phyloP scores from a whole-genome alignment of 2,329 filamentous ascomycete species.

The Cylindrodendrum hubeiense region DNA sequence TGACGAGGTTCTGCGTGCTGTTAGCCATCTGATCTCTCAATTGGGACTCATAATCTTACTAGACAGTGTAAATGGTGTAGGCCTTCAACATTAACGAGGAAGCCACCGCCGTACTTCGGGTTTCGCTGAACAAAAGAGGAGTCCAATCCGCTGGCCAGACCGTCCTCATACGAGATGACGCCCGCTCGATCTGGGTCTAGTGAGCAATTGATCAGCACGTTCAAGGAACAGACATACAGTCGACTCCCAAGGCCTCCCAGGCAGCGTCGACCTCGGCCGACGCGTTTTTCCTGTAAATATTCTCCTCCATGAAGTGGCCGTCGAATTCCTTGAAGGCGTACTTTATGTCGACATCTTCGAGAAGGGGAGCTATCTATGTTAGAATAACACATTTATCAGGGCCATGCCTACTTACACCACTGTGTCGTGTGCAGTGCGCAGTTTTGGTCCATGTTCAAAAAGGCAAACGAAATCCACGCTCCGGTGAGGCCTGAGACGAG shows the following conservation, averaged over 20 bases:
- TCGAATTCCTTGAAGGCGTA: constrained; percentile 61
- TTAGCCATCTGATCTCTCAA: background rate
- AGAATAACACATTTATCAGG: background rate
- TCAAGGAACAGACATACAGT: constrained; percentile 54
- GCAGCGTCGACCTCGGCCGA: constrained; percentile 68
- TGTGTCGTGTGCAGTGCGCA: constrained; percentile 49
- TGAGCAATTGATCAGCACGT: constrained; percentile 11
- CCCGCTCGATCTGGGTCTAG: constrained; percentile 55
- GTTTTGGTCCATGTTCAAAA: constrained; percentile 37
- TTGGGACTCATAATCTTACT: constrained; percentile 45
- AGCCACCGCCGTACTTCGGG: constrained; percentile 69
- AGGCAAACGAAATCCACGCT: constrained; percentile 38
- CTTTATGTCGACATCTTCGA: constrained; percentile 48
- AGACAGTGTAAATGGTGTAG: constrained; percentile 71
- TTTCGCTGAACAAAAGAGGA: constrained; percentile 67
- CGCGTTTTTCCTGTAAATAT: constrained; percentile 63
- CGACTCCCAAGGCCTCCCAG: constrained; percentile 59
- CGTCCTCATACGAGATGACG: constrained; percentile 63
- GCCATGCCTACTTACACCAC: constrained; percentile 50
- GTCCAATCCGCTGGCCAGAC: constrained; percentile 62
- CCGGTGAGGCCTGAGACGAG: constrained; percentile 33
- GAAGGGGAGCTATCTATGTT: constrained; percentile 46
- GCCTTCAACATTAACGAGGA: constrained; percentile 68
- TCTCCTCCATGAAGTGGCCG: constrained; percentile 67
- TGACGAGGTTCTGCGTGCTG: constrained; percentile 63